Evolutionary conservation across 495 filamentous ascomycete genomes (phyloP).

Genomic region (Aspergillus steynii): DNA sequence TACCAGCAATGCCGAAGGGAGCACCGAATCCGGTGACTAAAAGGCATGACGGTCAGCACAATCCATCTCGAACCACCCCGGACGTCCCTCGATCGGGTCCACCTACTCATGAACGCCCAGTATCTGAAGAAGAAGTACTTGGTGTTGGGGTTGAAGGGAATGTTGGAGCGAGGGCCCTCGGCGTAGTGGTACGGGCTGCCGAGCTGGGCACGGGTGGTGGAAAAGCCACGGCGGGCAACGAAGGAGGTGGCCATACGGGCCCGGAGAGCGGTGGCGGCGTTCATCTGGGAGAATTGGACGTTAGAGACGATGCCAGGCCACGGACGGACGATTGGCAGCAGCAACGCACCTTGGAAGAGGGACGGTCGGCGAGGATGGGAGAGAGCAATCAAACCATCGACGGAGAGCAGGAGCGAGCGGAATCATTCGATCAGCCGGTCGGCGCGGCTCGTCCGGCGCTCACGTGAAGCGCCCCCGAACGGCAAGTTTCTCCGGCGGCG

Average conservation of each 20-base stretch:
- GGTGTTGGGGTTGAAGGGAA: constrained; percentile 94
- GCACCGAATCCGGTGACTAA: constrained; percentile 71
- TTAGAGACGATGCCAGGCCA: constrained; percentile 5
- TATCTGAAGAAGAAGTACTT: constrained; percentile 79
- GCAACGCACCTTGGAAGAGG: constrained; percentile 33
- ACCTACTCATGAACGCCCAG: constrained; percentile 76
- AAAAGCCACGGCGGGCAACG: constrained; percentile 90
- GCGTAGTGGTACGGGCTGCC: constrained; percentile 96
- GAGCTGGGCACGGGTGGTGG: constrained; percentile 82
- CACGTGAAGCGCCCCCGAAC: constrained; percentile 26
- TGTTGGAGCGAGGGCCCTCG: constrained; percentile 89
- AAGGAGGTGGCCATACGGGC: constrained; percentile 60
- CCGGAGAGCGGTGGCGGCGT: constrained; percentile 76
- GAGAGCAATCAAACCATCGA: constrained; percentile 13
- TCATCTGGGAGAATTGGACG: constrained; percentile 62
- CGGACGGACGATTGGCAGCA: background rate
- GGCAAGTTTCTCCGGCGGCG: constrained; percentile 26
- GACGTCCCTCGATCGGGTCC: constrained; percentile 15
- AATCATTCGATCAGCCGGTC: constrained; percentile 13
- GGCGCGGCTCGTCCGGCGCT: constrained; percentile 11
- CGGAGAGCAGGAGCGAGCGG: constrained; percentile 25
- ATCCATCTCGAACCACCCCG: constrained; percentile 10
- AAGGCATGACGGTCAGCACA: constrained; percentile 32
- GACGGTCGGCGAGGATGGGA: constrained; percentile 31
- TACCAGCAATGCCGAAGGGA: constrained; percentile 83